phyloP scores from a whole-genome alignment of 208 protist genomes.

The Wallacemonas rigidus region DNA sequence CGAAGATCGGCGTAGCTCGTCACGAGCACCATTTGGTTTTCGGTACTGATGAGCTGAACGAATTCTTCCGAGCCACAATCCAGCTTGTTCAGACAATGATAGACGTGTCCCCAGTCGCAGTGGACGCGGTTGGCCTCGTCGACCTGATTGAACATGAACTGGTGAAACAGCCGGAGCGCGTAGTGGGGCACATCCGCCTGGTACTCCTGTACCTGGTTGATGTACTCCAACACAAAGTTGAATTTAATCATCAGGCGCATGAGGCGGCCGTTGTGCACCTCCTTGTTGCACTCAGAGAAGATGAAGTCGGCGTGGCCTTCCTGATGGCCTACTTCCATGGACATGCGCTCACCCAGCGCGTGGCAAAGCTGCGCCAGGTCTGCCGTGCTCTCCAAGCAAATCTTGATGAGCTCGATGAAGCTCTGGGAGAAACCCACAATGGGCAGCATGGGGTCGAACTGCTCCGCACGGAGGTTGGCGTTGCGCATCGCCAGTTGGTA shows the following conservation, averaged over 20 bases:
- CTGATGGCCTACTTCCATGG: conserved; percentile 86
- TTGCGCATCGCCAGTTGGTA: conserved; percentile 79
- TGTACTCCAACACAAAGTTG: conserved; percentile 89
- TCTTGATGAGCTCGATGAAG: conserved; percentile 82
- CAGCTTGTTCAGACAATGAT: conserved; percentile 97
- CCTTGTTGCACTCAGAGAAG: conserved; percentile 90
- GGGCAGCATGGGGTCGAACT: conserved; percentile 59
- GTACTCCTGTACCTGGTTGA: conserved; percentile 85
- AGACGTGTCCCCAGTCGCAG: conserved; percentile 94
- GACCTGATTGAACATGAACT: conserved; percentile 97
- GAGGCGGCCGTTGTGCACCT: conserved; percentile 96
- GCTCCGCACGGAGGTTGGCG: conserved; percentile 57
- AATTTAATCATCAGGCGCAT: conserved; percentile 95
- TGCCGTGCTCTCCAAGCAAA: conserved; percentile 63
- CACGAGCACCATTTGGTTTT: conserved; percentile 88
- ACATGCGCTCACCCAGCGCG: conserved; percentile 83
- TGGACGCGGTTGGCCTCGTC: conserved; percentile 90
- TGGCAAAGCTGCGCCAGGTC: conserved; percentile 72
- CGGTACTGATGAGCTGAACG: conserved; percentile 94
- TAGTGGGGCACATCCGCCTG: conserved; percentile 66
- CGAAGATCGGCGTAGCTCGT: conserved; percentile 95
- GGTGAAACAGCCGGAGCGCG: conserved; percentile 94
- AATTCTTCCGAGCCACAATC: conserved; percentile 94
- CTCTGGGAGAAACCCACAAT: conserved; percentile 75
- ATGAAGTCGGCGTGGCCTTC: conserved; percentile 90